Base-by-base conservation (phyloP, 2,329 filamentous ascomycete species). In the Clarireedia paspali region DNA sequence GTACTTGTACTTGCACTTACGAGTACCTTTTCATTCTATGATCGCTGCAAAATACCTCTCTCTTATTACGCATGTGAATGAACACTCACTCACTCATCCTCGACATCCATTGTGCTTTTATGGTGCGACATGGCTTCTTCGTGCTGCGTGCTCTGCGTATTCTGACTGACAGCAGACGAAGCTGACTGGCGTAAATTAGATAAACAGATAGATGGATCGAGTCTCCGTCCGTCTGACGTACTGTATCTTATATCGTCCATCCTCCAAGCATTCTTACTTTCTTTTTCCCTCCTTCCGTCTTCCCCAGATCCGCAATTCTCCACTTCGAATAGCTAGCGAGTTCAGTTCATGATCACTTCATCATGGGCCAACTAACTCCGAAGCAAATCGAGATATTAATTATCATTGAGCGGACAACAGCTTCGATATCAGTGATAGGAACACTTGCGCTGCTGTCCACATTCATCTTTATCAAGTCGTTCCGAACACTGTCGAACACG, bases 401-500 rank as follows among this genome's bases (percentile, higher is more conserved):
- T 60, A 70, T 79, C 58, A 80, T 87, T 50, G 87, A 90, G 70
- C 79, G 88, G 40, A 73, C 79, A 14, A 84, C 84, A 64, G 91
- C 88, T 1, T 77, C 84, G 10, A 72, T 91, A 46, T 92, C 88
- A 0, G 70, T 92, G 0, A 52, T 85, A 1, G 87, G 86, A 55
- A 88, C 85, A 27, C 64, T 87, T 27, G 80, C 91, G 66, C 85
- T 91, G 64, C 82, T 92, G 51, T 64, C 74, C 51, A 91, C 87
- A 1, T 94, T 91, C 66, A 72, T 80, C 30, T 70, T 71, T n/a
- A 88, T 85, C 34, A 79, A 77, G 26, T 77, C 78, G 4, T 92
- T 92, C 67, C 85, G 88, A 64, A 91, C 91, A 64, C 85, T 88
- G 15, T 90, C 91, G 70, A 94, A 94, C 67, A 80, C 62, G 2